These are phyloP conservation scores for Mortierella alpina DNA, from an alignment of 192 early-diverging fungal genomes.

Conservation along the genomic window DNA sequence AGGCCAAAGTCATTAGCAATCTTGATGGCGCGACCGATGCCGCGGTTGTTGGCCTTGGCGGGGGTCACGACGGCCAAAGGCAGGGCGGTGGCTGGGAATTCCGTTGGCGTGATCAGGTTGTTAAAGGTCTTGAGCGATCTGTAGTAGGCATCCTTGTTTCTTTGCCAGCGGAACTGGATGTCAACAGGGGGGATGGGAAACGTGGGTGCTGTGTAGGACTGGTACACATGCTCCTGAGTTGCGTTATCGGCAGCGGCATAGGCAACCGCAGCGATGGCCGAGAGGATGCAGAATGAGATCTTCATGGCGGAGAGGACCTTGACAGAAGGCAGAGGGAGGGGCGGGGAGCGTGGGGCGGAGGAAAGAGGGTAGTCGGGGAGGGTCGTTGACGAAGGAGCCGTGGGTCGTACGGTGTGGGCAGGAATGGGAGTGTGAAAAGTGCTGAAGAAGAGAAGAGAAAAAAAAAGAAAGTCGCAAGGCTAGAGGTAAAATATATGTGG, in stretches of 20 bases:
- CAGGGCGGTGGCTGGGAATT: slow-evolving; percentile 24
- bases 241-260: slow-evolving; percentile 10
- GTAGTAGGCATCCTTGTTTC: slow-evolving; percentile 17
- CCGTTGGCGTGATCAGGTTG: slow-evolving; percentile 25
- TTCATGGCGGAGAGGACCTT: slow-evolving; percentile 8
- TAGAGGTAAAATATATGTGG: no score
- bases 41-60: slow-evolving; percentile 27
- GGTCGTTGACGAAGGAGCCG: neutral
- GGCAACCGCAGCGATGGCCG: slow-evolving; percentile 13
- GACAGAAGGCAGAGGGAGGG: neutral
- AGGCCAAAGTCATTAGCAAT: slow-evolving; percentile 14
- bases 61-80: slow-evolving; percentile 20
- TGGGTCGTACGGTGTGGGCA: neutral
- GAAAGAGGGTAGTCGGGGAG: neutral
- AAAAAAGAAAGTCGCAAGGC: neutral
- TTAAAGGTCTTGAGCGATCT: slow-evolving; percentile 28
- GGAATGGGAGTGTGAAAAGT: neutral
- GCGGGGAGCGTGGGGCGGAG: neutral
- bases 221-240: slow-evolving; percentile 13
- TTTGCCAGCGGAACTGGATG: slow-evolving; percentile 28
- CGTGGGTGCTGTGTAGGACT: slow-evolving; percentile 13
- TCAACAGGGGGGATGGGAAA: slow-evolving; percentile 1
- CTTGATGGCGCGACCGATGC: slow-evolving; percentile 15
- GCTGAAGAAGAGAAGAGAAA: slow-evolving; percentile 5
- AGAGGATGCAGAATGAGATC: slow-evolving; percentile 17